Percentiles rank a stretch among this genome's conserved stretches.
Conservation (phyloP, 495 filamentous ascomycete genomes). For the Penicillium macrosclerotiorum region DNA sequence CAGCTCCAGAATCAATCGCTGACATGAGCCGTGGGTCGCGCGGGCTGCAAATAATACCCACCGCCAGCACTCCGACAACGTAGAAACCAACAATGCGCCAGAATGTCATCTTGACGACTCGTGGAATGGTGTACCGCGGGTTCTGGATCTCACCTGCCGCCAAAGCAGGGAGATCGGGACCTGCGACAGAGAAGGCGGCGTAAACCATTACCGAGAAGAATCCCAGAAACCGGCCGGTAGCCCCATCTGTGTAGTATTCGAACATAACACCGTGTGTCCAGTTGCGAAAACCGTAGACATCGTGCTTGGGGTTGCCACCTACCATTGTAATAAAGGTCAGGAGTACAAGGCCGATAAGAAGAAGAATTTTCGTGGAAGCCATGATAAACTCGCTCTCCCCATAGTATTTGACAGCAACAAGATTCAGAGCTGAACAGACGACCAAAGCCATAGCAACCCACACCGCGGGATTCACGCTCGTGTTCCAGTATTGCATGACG, state of each 20-base stretch:
- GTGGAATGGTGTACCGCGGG: constrained; percentile 71
- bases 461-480: constrained; percentile 47
- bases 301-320: constrained; percentile 61
- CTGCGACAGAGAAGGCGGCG: constrained; percentile 49
- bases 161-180: constrained; percentile 69
- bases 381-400: constrained; percentile 76
- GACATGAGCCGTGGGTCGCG: constrained; percentile 55
- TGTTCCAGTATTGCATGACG: constrained; percentile 70
- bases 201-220: constrained; percentile 45
- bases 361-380: constrained; percentile 71
- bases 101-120: constrained; percentile 75
- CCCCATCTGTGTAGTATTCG: constrained; percentile 32
- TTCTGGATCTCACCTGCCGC: constrained; percentile 79
- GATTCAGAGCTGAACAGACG: constrained; percentile 62
- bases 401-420: constrained; percentile 66
- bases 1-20: constrained; percentile 39
- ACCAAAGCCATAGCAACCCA: constrained; percentile 71
- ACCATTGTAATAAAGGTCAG: constrained; percentile 68
- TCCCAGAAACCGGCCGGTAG: constrained; percentile 39
- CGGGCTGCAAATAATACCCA: constrained; percentile 48
- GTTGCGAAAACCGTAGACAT: constrained; percentile 66
- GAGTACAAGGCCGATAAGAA: constrained; percentile 66
- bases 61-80: constrained; percentile 50
- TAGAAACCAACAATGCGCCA: constrained; percentile 86
- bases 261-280: constrained; percentile 50